Evolutionary conservation across 2,329 filamentous ascomycete genomes (phyloP).

Genomic region (Allantophomopsis cytisporea): DNA sequence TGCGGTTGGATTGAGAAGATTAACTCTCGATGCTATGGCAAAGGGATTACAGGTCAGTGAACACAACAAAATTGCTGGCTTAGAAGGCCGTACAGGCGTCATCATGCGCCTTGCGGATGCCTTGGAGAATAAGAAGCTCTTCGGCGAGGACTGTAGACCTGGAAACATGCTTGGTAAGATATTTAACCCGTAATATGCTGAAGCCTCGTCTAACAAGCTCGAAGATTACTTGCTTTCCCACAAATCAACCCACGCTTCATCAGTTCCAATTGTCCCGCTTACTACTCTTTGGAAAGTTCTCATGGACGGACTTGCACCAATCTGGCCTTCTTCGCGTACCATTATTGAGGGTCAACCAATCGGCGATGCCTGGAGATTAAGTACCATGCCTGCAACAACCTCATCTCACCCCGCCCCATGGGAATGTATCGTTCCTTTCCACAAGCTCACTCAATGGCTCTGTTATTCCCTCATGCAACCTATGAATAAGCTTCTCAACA

Average conservation of each 20-base stretch:
- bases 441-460: constrained; percentile 92
- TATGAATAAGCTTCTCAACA: constrained; percentile 67
- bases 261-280: constrained; percentile 73
- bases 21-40: constrained; percentile 64
- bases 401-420: constrained; percentile 40
- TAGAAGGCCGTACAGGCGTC: constrained; percentile 73
- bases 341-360: constrained; percentile 76
- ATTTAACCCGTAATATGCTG: constrained; percentile 1
- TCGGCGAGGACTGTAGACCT: constrained; percentile 71
- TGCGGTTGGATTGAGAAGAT: constrained; percentile 58
- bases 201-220: constrained; percentile 8
- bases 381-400: constrained; percentile 49
- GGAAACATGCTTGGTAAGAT: constrained; percentile 82
- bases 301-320: constrained; percentile 72
- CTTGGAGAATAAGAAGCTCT: constrained; percentile 67
- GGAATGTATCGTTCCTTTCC: constrained; percentile 80
- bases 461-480: constrained; percentile 89
- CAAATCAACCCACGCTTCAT: constrained; percentile 77
- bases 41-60: constrained; percentile 75
- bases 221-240: constrained; percentile 86
- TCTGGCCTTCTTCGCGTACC: constrained; percentile 83
- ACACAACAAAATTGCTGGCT: constrained; percentile 67
- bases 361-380: constrained; percentile 90
- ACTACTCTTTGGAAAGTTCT: constrained; percentile 85
- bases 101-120: constrained; percentile 65